Evolutionary conservation across 768 basidiomycete genomes (phyloP).

Genomic region (Mycena rosella): DNA sequence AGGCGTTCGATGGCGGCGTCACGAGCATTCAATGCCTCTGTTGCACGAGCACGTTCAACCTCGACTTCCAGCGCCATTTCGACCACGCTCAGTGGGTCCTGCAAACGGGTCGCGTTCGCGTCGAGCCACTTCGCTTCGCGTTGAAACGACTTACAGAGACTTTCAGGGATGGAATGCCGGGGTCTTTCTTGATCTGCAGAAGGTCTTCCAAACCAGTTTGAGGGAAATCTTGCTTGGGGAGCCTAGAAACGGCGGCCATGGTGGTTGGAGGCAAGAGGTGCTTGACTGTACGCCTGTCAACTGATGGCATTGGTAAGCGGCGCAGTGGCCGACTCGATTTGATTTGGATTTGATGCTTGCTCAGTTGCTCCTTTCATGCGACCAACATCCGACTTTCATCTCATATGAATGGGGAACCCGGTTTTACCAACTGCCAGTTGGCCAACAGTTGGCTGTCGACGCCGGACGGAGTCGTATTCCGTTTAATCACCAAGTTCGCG

Average conservation of each 20-base stretch:
- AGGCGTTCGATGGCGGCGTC: constrained; percentile 72
- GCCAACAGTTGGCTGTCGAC: too few species aligned
- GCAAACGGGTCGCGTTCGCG: constrained; percentile 1
- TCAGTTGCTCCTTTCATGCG: too few species aligned
- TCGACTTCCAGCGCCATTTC: constrained; percentile 70
- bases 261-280: too few species aligned
- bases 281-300: too few species aligned
- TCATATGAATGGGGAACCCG: too few species aligned
- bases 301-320: too few species aligned
- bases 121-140: not conserved
- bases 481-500: too few species aligned
- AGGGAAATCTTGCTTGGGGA: constrained; percentile 9
- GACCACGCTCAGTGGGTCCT: constrained; percentile 62
- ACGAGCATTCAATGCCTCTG: constrained; percentile 72
- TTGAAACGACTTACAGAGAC: constrained; percentile 13
- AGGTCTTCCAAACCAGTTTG: constrained; percentile 26
- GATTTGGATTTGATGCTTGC: too few species aligned
- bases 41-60: constrained; percentile 63
- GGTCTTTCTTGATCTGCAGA: constrained; percentile 27
- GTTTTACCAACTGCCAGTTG: too few species aligned
- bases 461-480: too few species aligned
- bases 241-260: constrained; percentile 2
- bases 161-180: constrained; percentile 23
- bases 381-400: too few species aligned
- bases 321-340: too few species aligned